Conservation (phyloP, 2,329 filamentous ascomycete species). For the Emergomyces pasteurianus region DNA sequence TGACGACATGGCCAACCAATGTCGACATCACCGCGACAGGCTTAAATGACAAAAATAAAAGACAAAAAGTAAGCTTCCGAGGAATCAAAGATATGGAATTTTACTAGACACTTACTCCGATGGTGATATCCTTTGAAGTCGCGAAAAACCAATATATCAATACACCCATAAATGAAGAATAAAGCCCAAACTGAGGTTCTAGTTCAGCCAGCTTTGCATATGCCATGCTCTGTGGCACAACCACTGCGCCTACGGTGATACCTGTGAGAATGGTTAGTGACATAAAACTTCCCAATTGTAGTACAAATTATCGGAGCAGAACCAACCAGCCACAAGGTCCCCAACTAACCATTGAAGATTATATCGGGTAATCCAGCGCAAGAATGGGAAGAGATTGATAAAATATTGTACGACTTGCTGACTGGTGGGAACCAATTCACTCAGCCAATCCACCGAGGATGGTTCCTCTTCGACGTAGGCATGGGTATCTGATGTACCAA, state of each 20-base stretch:
- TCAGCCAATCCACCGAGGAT: conserved; percentile 59
- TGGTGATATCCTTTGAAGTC: conserved; percentile 97
- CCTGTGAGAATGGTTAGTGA: conserved; percentile 26
- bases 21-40: conserved; percentile 94
- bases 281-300: not conserved
- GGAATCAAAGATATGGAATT: not conserved
- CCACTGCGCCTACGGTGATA: conserved; percentile 62
- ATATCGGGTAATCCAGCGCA: conserved; percentile 79
- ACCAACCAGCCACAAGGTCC: conserved; percentile 73
- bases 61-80: conserved; percentile 8
- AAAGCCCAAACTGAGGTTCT: conserved; percentile 72
- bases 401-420: conserved; percentile 49
- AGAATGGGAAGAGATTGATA: conserved; percentile 69
- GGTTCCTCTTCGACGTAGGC: conserved; percentile 75
- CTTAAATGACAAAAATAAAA: conserved; percentile 31
- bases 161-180: conserved; percentile 93
- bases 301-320: conserved; percentile 6
- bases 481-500: conserved; percentile 62
- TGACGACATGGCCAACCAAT: conserved; percentile 70
- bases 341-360: conserved; percentile 81
- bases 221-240: conserved; percentile 95
- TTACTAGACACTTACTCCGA: conserved; percentile 55
- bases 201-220: conserved; percentile 77
- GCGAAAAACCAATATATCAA: conserved; percentile 96
- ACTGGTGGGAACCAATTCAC: conserved; percentile 48